A percentile compares a stretch with the other conserved stretches of the same genome.
Conservation (phyloP, 108 stramenopile genomes). For the Pseudonitzschia pungens region DNA sequence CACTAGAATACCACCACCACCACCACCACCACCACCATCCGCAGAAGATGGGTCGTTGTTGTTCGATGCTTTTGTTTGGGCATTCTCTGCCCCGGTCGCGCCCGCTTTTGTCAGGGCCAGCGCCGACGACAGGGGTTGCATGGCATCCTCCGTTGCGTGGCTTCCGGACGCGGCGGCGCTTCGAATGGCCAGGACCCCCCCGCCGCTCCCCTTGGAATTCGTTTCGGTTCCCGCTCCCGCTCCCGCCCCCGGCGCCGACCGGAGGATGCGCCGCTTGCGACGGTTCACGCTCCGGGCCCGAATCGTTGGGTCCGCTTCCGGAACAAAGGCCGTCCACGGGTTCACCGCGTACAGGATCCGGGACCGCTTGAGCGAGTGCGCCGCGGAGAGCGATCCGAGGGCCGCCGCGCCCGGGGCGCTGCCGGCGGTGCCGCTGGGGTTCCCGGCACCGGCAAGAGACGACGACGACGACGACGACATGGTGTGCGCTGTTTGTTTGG, state of each 20-base stretch:
- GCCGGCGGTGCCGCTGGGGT: too few relatives aligned
- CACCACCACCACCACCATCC: too few relatives aligned
- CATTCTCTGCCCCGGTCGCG: too few relatives aligned
- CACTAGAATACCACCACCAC: constrained; percentile 36
- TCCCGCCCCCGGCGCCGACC: background rate
- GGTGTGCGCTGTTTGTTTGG: too few relatives aligned
- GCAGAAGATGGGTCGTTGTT: background rate
- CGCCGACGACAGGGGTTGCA: background rate
- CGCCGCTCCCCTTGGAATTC: background rate
- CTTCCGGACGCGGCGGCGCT: background rate
- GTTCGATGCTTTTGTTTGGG: background rate
- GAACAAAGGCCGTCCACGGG: constrained; percentile 38
- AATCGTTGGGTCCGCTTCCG: constrained; percentile 27
- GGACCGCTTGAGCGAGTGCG: constrained; percentile 35
- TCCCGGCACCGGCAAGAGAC: too few relatives aligned
- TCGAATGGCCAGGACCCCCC: background rate
- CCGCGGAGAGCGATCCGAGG: background rate
- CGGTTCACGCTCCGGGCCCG: constrained; percentile 26
- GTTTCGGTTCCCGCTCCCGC: background rate
- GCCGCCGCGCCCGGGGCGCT: too few relatives aligned
- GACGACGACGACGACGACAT: too few relatives aligned
- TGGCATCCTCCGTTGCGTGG: too few relatives aligned
- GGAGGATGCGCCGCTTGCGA: constrained; percentile 26
- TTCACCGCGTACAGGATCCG: constrained; percentile 36
- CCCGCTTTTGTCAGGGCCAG: background rate